Conservation (phyloP, 257 asterid species). For the Knoxia roxburghii region DNA sequence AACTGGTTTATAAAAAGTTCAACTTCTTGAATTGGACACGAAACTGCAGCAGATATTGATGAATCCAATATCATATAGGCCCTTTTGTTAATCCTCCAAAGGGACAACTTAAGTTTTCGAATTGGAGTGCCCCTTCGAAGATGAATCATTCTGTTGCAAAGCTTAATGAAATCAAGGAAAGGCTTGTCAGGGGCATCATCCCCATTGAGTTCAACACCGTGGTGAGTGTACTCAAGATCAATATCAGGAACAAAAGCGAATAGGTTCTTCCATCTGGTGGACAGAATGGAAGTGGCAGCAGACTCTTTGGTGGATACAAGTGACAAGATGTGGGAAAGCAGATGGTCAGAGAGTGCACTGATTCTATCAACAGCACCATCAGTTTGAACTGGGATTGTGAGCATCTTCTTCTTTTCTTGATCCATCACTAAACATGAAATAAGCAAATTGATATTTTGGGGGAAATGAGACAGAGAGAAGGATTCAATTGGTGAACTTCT, state of each 20-base stretch:
- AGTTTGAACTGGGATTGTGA: not conserved
- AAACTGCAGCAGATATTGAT: constrained; percentile 1
- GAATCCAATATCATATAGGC: not conserved
- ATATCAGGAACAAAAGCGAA: not conserved
- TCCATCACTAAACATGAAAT: not conserved
- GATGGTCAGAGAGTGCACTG: not conserved
- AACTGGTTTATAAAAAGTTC: not conserved
- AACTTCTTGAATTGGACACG: not conserved
- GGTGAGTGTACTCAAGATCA: not conserved
- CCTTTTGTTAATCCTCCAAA: not conserved
- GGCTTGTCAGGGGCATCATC: not conserved
- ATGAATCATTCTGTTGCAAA: not conserved
- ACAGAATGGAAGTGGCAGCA: constrained; percentile 10
- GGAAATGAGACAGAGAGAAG: not conserved
- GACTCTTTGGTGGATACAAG: not conserved
- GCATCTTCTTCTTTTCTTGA: not conserved
- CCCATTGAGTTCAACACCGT: no score
- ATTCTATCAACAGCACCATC: constrained; percentile 7
- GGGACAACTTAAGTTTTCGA: not conserved
- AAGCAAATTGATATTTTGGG: no score
- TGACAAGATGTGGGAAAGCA: not conserved
- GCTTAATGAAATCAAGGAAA: not conserved
- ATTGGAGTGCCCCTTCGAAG: not conserved
- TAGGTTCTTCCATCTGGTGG: constrained; percentile 1
- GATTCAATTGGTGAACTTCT: not conserved